These are phyloP conservation scores for Lecanicillium sp. DNA, from an alignment of 2,329 filamentous ascomycete genomes.

Conservation along the genomic window DNA sequence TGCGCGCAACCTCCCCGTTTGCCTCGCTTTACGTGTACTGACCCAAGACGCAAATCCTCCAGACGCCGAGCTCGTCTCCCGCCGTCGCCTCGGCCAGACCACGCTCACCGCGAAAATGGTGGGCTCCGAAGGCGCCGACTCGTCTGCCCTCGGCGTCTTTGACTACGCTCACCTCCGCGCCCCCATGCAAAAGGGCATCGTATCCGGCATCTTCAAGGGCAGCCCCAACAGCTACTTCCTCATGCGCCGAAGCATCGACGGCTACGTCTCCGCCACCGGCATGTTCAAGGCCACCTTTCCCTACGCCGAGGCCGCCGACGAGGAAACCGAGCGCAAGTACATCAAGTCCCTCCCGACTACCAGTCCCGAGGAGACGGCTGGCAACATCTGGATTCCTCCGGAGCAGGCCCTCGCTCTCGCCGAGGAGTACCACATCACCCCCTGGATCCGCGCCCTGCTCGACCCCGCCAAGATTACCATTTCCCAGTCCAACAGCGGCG, in stretches of 20 bases:
- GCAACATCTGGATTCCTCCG: conserved; percentile 93
- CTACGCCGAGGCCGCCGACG: conserved; percentile 64
- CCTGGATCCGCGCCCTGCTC: conserved; percentile 89
- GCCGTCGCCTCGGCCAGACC: conserved; percentile 87
- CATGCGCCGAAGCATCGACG: conserved; percentile 84
- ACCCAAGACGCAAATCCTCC: conserved; percentile 5
- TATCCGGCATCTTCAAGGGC: conserved; percentile 86
- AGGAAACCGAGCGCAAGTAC: conserved; percentile 70
- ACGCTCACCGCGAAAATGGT: conserved; percentile 78
- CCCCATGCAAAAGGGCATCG: conserved; percentile 83
- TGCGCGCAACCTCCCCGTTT: conserved; percentile 4
- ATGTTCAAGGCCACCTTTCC: conserved; percentile 92
- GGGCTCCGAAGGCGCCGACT: conserved; percentile 65
- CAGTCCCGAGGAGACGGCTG: conserved; percentile 85
- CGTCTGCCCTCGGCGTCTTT: conserved; percentile 71
- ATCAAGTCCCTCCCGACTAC: conserved; percentile 78
- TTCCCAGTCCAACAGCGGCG: conserved; percentile 1
- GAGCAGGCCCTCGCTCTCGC: conserved; percentile 73
- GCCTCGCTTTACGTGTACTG: too few species aligned
- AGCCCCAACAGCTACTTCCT: conserved; percentile 92
- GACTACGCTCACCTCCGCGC: conserved; percentile 95
- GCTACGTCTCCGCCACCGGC: conserved; percentile 77
- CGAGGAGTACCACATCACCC: conserved; percentile 74
- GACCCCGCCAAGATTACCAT: conserved; percentile 73
- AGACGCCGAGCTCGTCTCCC: conserved; percentile 70